Base-by-base conservation (phyloP, 225 moss, liverwort and hornwort genomes). In the Polytrichum formosum region DNA sequence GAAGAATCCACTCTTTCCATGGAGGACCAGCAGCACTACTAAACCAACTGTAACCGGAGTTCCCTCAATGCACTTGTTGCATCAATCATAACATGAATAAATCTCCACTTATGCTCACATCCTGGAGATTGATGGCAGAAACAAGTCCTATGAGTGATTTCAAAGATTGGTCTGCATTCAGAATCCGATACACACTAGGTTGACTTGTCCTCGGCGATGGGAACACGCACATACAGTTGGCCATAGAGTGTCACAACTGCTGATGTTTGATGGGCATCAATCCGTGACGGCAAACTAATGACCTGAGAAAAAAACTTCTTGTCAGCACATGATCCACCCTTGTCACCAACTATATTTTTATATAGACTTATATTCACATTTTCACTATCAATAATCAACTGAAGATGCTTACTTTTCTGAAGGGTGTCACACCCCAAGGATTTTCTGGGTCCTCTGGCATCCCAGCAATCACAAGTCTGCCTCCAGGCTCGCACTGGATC, bases 161-260 rank as follows among this genome's bases (percentile, higher is more conserved):
- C 65, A 64, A 65, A 31, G 28, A 70, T 26, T 65, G 63, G 78
- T 68, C 53, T 6, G 21, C 10, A 66, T 68, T 61, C 20, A 5
- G 64, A 71, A 5, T 62, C 21, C 66, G 37, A 37, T 37, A 63
- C 63, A 22, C 67, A 69, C 84, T 87, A 87, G 5, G 73, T 74
- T 58, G 84, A 81, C 64, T 87, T 87, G 33, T 76, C 84, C 74
- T 87, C 87, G 27, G 92, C 94, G 58, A 98, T 94, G 13, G 97
- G 97, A n/a, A 98, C 94, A 9, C 97, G 91, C n/a, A 98, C 97
- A 85, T 92, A 98, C 73, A 98, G 90, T 79, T 98, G 97, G 70
- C 97, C 97, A 70, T 98, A 94, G 5, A 98, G 92, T 31, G 97
- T 98, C 68, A 98, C 97, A 55, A 98, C 97, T 18, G 97, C 97